Evolutionary conservation across 2,329 filamentous ascomycete species (phyloP).

Genomic region (Penicillium corylophilum): DNA sequence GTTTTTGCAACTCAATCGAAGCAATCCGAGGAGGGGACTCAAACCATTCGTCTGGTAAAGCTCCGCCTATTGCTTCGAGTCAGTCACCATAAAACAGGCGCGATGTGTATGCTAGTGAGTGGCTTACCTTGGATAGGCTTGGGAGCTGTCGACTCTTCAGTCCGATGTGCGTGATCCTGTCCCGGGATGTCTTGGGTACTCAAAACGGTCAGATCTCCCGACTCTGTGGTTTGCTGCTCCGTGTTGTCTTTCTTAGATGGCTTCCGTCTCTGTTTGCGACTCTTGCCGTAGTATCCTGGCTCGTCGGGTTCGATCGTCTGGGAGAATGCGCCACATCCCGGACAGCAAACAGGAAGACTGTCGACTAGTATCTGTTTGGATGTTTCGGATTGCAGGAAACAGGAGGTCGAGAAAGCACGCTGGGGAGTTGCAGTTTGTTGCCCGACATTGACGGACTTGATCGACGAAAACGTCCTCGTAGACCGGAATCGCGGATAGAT

Average conservation of each 20-base stretch:
- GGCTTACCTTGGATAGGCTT: conserved; percentile 15
- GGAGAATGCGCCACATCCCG: conserved; percentile 62
- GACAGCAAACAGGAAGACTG: conserved; percentile 54
- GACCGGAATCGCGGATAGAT: background rate
- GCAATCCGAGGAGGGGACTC: conserved; percentile 14
- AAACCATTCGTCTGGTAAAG: conserved; percentile 22
- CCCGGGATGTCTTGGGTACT: conserved; percentile 2
- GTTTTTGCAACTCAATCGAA: conserved; percentile 20
- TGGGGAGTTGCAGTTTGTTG: conserved; percentile 1
- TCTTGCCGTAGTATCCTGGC: conserved; percentile 58
- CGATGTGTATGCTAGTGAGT: background rate
- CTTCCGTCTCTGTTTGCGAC: conserved; percentile 49
- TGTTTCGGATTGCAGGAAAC: conserved; percentile 8
- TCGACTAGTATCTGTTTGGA: conserved; percentile 14
- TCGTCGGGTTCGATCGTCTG: conserved; percentile 56
- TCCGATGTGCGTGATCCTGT: background rate
- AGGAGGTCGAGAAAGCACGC: conserved; percentile 22
- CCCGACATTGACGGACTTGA: background rate
- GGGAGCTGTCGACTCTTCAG: conserved; percentile 6
- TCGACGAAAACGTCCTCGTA: background rate
- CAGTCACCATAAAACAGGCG: background rate
- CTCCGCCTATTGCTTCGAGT: conserved; percentile 15
- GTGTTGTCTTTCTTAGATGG: conserved; percentile 21
- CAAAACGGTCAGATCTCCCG: conserved; percentile 18
- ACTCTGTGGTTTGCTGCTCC: conserved; percentile 6